Base-by-base conservation (phyloP, 768 basidiomycete species). In the Asterophora parasitica region DNA sequence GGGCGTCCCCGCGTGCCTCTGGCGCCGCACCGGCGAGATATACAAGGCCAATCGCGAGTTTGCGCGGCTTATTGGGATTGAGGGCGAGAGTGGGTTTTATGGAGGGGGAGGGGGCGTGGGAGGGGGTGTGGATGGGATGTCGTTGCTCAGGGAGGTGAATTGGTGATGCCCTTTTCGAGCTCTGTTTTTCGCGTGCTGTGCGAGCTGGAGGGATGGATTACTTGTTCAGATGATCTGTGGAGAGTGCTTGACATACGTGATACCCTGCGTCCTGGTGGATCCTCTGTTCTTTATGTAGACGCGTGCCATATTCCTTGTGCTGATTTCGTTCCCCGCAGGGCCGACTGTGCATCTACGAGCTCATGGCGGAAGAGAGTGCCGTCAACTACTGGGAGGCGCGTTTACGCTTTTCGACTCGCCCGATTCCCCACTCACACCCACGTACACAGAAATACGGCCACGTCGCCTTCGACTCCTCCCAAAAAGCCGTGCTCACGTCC, bases 11-110 rank as follows among this genome's bases (percentile, higher is more conserved):
- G 93, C 93, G 0, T 99, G 95, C 56, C 76, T 97, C 5, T 98
- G 95, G 95, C 76, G 94, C 20, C 74, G 95, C 40, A 99, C 95
- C 2, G 95, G 95, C 28, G 94, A 98, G 70, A 98, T 98, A 53
- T 98, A 97, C 75, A 98, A 98, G 65, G 94, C 88, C 36, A 99
- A 99, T 62, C 80, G 91, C 46, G 93, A 95, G 67, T 97, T 99
- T 63, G 85, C 92, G 5, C 90, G 92, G 59, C 73, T 98, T 7
- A 79, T 96, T 27, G 85, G 93, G 16, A 76, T 96, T 26, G 89
- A 92, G 48, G 87, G 89, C 23, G 23, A 23, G 23, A 23, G 23
- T 23, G 23, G 23, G 23, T 23, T 23, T 23, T 23, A 23, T 23
- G 23, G 23, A 23, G 23, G 23, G 3, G 23, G 6, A 23, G 23